Evolutionary conservation across 1,284 basidiomycete species (phyloP).

Genomic region (Paramarasmius palmivorus): DNA sequence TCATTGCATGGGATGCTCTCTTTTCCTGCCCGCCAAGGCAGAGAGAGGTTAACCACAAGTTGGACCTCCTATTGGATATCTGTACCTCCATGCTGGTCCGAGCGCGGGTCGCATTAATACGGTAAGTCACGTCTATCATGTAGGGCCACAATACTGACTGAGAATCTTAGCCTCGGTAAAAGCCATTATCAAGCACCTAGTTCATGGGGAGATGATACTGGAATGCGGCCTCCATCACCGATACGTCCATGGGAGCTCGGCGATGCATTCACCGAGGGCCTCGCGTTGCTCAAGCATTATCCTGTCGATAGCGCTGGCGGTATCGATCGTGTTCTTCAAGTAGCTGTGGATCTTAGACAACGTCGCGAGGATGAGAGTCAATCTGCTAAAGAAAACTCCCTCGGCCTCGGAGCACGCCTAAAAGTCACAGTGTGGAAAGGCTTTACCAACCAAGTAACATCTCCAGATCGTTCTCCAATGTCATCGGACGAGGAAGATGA

Average conservation of each 20-base stretch:
- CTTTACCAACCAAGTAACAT: conserved; percentile 51
- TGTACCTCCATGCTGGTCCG: conserved; percentile 68
- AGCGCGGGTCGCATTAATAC: conserved; percentile 51
- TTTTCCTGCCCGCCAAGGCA: conserved; percentile 60
- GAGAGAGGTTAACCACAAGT: conserved; percentile 56
- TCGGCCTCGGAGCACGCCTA: conserved; percentile 55
- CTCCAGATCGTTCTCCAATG: conserved; percentile 37
- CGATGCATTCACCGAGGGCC: conserved; percentile 67
- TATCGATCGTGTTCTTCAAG: conserved; percentile 69
- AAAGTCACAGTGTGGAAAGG: conserved; percentile 69
- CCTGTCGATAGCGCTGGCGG: conserved; percentile 65
- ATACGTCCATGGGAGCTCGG: conserved; percentile 54
- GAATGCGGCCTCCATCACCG: conserved; percentile 40
- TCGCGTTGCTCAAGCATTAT: conserved; percentile 63
- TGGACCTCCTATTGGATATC: conserved; percentile 67
- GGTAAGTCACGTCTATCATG: conserved; percentile 39
- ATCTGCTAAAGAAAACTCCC: conserved; percentile 29
- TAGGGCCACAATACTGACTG: conserved; percentile 1
- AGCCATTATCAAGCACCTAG: conserved; percentile 40
- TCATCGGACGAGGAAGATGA: conserved; percentile 32
- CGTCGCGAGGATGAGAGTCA: conserved; percentile 45
- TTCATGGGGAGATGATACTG: conserved; percentile 56
- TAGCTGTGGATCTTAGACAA: conserved; percentile 56
- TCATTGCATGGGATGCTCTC: conserved; percentile 70
- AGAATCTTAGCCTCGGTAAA: conserved; percentile 51